Evolutionary conservation across 2,329 filamentous ascomycete genomes (phyloP).

Genomic region (Arachnomyces sp.): DNA sequence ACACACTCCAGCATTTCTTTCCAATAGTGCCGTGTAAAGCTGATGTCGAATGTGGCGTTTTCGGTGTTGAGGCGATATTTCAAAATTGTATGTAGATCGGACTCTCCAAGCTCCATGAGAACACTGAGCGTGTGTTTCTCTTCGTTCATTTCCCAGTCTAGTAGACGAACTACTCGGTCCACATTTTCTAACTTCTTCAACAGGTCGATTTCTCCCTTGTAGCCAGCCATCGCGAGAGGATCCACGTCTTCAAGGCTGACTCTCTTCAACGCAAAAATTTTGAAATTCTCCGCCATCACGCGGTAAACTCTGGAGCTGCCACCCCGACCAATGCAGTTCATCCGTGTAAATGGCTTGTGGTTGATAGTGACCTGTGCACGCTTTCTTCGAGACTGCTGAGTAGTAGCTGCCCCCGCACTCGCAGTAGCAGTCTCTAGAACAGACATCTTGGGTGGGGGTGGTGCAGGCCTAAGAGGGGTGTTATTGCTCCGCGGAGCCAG

Average conservation of each 20-base stretch:
- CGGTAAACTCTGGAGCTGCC: slow-evolving; percentile 92
- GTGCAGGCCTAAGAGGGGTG: slow-evolving; percentile 69
- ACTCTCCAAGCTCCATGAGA: slow-evolving; percentile 95
- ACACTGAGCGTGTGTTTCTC: slow-evolving; percentile 84
- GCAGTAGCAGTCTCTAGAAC: slow-evolving; percentile 86
- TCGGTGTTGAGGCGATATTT: slow-evolving; percentile 64
- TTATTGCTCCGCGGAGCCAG: slow-evolving; percentile 53
- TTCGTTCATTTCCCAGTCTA: slow-evolving; percentile 88
- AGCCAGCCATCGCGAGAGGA: slow-evolving; percentile 72
- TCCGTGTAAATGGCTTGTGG: slow-evolving; percentile 78
- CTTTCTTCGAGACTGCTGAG: slow-evolving; percentile 65
- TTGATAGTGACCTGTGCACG: slow-evolving; percentile 82
- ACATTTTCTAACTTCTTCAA: slow-evolving; percentile 74
- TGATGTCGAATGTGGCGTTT: slow-evolving; percentile 70
- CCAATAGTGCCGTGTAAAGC: slow-evolving; percentile 96
- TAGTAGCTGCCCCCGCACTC: slow-evolving; percentile 69
- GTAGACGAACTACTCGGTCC: slow-evolving; percentile 81
- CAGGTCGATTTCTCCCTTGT: slow-evolving; percentile 91
- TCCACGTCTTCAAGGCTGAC: slow-evolving; percentile 89
- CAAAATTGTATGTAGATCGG: slow-evolving; percentile 82
- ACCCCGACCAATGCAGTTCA: slow-evolving; percentile 85
- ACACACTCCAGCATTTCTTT: slow-evolving; percentile 98
- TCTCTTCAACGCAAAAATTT: slow-evolving; percentile 87
- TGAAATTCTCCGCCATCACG: slow-evolving; percentile 94
- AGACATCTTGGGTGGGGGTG: slow-evolving; percentile 91